Base-by-base conservation (phyloP, 2,329 filamentous ascomycete genomes). In the Cercospora zeina region DNA sequence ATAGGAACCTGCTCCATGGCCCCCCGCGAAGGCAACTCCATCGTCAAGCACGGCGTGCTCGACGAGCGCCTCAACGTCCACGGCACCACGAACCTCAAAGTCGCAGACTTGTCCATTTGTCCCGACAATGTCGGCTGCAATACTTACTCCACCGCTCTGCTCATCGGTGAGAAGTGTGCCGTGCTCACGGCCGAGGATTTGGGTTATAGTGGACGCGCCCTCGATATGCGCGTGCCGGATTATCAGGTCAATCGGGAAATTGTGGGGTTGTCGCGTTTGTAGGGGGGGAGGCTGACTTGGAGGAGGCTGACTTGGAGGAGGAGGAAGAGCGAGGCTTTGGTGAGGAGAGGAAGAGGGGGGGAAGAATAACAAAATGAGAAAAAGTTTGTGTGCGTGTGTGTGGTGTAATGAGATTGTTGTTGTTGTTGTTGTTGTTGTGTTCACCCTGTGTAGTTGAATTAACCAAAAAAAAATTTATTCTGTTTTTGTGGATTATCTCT, bases 61-160 rank as follows among this genome's bases (percentile, higher is more conserved):
- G 89, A 92, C 72, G 88, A 90, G 76, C 84, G 89, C 63, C 82
- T 92, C 60, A 91, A 91, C 68, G 89, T 92, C 2, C 87, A 91
- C 72, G 89, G 88, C 56, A 88, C 91, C 67, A 83, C 90, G 80
- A 86, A 87, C 14, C 82, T 92, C 69, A 91, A 91, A 82, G 88
- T 91, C 24, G 88, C 88, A 11, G 89, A 92, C 75, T 76, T 91
- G 49, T 87, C 83, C 55, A 89, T 91, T 79, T 91, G 88, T 75
- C 89, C 89, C 0, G 88, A 91, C 75, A 92, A 91, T 67, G 88
- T 91, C 21, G 89, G 87, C 64, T 78, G 77, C 74, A 80, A 77
- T 66, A 85, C 83, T 13, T 87, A 87, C 74, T 83, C 85, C 65
- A 90, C 88, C 36, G 89, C 89, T 4, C 81, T 91, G 9, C 80